Base-by-base conservation (phyloP, 148 eudicot genomes). In the Rhododendron henanense region DNA sequence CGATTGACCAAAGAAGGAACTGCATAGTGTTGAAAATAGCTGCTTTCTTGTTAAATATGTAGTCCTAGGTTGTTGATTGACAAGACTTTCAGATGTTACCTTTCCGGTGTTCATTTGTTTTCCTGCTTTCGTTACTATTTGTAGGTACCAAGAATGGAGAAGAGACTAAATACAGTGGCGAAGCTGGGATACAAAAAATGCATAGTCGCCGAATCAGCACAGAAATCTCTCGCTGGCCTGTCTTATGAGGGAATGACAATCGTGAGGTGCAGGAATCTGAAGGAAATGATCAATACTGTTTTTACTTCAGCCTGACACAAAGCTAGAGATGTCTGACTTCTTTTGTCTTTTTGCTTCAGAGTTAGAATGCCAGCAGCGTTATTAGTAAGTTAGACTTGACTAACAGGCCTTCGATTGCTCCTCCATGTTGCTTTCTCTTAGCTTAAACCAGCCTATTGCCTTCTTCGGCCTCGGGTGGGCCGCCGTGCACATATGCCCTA, bases 131-230 rank as follows among this genome's bases (percentile, higher is more conserved):
- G 7, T 15, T 23, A n/a, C 23, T 84, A 47, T 81, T 81, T 88
- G 78, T 85, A 97, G 99, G 95, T 97, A 55, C 91, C 98, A 23
- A 92, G 96, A 90, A 89, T 97, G 90, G 99, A 95, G 71, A 97
- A 93, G 90, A 93, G 99, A 88, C 89, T 94, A 48, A 88, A 63
- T 73, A 93, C 98, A 8, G 88, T 97, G 83, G 95, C 93, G 18
- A 93, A 97, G 90, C 92, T 97, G 75, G 98, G 99, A 80, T 97
- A 95, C 85, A 94, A 90, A 80, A 92, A 79, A 81, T 97, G 99
- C 57, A 73, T 97, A 16, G 92, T 97, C 57, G 95, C 99, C 4
- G 86, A 89, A 84, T 87, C 88, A 10, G 93, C 93, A 37, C 90
- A 69, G 88, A 88, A 91, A 82, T 84, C 89, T 41, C 91, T 97